phyloP scores from a whole-genome alignment of 1,284 basidiomycete genomes.

The Ustilago esculenta region DNA sequence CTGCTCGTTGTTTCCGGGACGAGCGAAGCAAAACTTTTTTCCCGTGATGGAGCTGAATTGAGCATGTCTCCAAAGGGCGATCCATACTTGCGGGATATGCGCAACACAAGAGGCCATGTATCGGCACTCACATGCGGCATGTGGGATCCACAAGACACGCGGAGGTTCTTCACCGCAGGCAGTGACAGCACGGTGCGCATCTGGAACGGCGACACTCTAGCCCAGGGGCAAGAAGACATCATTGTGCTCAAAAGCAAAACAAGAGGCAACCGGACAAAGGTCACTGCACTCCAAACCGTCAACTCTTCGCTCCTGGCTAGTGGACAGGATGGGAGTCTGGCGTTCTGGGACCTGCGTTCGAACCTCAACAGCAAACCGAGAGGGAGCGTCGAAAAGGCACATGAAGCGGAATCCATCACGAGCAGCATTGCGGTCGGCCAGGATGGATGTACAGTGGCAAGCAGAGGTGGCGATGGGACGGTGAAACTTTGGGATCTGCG shows the following conservation, averaged over 20 bases:
- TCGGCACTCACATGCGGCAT: conserved; percentile 86
- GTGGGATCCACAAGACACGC: conserved; percentile 87
- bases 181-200: conserved; percentile 95
- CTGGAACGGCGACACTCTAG: conserved; percentile 88
- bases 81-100: conserved; percentile 97
- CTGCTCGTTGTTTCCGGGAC: conserved; percentile 78
- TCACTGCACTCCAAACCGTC: conserved; percentile 71
- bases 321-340: conserved; percentile 87
- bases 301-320: conserved; percentile 68
- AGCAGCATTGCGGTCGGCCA: conserved; percentile 84
- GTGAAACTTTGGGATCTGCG: conserved; percentile 95
- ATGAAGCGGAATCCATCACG: conserved; percentile 81
- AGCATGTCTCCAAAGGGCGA: conserved; percentile 82
- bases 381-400: conserved; percentile 83
- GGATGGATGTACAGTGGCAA: conserved; percentile 80
- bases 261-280: conserved; percentile 90
- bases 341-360: conserved; percentile 89
- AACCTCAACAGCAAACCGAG: conserved; percentile 87
- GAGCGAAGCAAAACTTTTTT: conserved; percentile 85
- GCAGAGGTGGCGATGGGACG: conserved; percentile 88
- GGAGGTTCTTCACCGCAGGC: conserved; percentile 89
- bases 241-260: conserved; percentile 97
- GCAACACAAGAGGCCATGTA: conserved; percentile 93
- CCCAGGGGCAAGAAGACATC: conserved; percentile 80
- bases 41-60: conserved; percentile 67